Conservation (phyloP, 2,329 filamentous ascomycete genomes). For the Cytospora mali region DNA sequence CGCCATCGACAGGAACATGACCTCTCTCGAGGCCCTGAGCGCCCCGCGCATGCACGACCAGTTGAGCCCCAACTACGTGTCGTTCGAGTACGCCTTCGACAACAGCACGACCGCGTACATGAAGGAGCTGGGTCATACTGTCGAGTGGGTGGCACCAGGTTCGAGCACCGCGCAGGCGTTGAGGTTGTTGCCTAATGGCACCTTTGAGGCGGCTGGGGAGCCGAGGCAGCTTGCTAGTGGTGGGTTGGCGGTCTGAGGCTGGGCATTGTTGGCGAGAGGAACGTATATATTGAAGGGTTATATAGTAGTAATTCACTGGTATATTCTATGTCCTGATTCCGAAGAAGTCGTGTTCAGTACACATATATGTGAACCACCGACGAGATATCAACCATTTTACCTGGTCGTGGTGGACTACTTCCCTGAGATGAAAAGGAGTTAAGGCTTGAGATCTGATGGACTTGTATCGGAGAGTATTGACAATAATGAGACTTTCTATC, state of each 20-base stretch:
- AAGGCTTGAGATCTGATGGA: no score
- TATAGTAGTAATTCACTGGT: no score
- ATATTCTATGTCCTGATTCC: no score
- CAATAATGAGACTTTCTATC: background rate
- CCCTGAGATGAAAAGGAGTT: no score
- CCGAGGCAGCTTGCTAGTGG: conserved; percentile 26
- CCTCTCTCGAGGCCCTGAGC: conserved; percentile 62
- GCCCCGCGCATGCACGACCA: conserved; percentile 79
- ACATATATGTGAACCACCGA: no score
- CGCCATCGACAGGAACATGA: conserved; percentile 66
- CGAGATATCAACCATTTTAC: no score
- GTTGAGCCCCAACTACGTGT: conserved; percentile 69
- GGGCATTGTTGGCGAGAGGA: no score
- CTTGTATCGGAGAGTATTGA: no score
- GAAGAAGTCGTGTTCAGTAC: no score
- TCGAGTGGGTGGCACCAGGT: conserved; percentile 67
- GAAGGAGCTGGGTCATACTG: conserved; percentile 66
- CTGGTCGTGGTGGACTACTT: no score
- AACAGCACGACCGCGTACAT: conserved; percentile 66
- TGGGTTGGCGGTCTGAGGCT: conserved; percentile 21
- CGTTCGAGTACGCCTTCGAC: conserved; percentile 71
- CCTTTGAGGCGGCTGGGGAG: conserved; percentile 27
- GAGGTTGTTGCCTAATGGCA: conserved; percentile 52
- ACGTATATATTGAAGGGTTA: background rate
- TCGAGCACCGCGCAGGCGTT: conserved; percentile 73